Evolutionary conservation across 1,139 yeast species (phyloP).

Genomic region (Candida freyschussii): DNA sequence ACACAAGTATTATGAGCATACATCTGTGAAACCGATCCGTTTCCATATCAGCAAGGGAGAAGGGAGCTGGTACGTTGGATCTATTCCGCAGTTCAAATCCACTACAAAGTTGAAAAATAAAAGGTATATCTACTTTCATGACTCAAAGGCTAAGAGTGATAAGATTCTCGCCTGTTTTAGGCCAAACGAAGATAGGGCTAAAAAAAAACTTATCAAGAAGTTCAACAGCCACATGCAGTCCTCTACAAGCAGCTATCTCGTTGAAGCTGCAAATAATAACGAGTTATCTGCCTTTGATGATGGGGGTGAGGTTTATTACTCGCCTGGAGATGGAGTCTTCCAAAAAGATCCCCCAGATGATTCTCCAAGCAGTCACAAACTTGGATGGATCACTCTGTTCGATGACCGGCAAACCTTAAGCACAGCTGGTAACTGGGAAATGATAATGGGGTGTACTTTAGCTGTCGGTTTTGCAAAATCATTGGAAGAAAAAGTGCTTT

Average conservation of each 20-base stretch:
- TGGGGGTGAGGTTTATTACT: conserved; percentile 30
- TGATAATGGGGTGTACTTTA: conserved; percentile 48
- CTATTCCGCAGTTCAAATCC: conserved; percentile 36
- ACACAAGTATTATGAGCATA: conserved; percentile 3
- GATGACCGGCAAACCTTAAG: conserved; percentile 35
- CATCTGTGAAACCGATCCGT: conserved; percentile 11
- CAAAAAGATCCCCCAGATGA: conserved; percentile 49
- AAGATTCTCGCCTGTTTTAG: conserved; percentile 46
- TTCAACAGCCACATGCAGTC: conserved; percentile 12
- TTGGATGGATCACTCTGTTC: conserved; percentile 62
- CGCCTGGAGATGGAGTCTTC: conserved; percentile 54
- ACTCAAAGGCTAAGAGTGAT: conserved; percentile 18
- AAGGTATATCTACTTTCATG: conserved; percentile 20
- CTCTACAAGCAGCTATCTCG: conserved; percentile 5
- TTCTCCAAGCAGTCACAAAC: conserved; percentile 51
- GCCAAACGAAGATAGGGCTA: conserved; percentile 45
- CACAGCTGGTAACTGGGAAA: conserved; percentile 46
- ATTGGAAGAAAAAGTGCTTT: conserved; percentile 21
- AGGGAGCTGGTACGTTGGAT: conserved; percentile 40
- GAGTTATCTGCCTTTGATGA: too few relatives aligned
- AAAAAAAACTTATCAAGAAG: conserved; percentile 38
- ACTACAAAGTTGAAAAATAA: conserved; percentile 19
- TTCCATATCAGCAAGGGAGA: conserved; percentile 24
- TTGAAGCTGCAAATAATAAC: conserved; percentile 7
- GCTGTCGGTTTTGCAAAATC: conserved; percentile 47